Evolutionary conservation across 352 stramenopile genomes (phyloP).

Genomic region (Phytophthora syringae): DNA sequence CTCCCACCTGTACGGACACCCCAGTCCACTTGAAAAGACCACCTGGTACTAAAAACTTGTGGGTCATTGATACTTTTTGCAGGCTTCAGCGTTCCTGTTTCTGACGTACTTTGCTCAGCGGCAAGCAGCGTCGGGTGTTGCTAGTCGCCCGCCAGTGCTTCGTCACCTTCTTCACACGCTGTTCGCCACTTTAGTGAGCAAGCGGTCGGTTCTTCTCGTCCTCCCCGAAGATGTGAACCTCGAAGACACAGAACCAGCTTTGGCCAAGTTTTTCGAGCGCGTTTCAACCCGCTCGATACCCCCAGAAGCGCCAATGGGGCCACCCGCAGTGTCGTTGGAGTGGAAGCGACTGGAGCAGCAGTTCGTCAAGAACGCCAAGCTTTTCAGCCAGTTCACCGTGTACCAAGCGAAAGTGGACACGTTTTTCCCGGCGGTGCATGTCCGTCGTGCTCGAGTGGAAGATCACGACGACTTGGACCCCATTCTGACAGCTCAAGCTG

Average conservation of each 20-base stretch:
- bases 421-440: conserved; percentile 54
- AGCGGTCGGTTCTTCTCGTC: conserved; percentile 54
- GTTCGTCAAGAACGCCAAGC: conserved; percentile 45
- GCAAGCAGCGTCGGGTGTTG: conserved; percentile 35
- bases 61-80: background rate
- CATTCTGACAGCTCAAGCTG: conserved; percentile 67
- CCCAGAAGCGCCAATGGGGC: conserved; percentile 8
- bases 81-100: conserved; percentile 60
- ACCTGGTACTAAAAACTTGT: background rate
- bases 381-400: conserved; percentile 51
- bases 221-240: conserved; percentile 56
- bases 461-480: conserved; percentile 84
- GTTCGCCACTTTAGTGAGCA: conserved; percentile 53
- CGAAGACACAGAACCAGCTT: conserved; percentile 43
- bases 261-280: conserved; percentile 68
- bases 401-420: conserved; percentile 50
- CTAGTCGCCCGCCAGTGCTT: conserved; percentile 48
- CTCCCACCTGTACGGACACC: conserved; percentile 43
- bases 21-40: background rate
- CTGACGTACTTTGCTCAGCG: conserved; percentile 65
- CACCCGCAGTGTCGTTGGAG: conserved; percentile 7
- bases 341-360: conserved; percentile 32
- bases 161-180: conserved; percentile 61
- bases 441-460: conserved; percentile 77
- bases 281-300: conserved; percentile 25